A percentile compares a stretch with the other conserved stretches of the same genome.
Conservation (phyloP, 441 rosid species). For the Arabidopsis hybrid region DNA sequence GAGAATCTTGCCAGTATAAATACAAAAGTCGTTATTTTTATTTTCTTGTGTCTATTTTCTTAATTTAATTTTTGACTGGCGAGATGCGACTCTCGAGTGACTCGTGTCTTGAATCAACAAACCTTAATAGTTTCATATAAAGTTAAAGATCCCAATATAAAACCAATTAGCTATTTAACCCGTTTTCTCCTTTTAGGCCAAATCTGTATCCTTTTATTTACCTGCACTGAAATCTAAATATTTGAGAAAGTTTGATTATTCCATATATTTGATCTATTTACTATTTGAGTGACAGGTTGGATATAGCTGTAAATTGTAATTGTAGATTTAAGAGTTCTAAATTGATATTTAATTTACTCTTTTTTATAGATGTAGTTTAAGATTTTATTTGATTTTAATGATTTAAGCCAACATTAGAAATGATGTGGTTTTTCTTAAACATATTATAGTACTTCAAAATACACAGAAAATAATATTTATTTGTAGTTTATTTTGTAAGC, state of each 20-base stretch:
- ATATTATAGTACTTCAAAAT: background rate
- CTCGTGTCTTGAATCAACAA: conserved; percentile 5
- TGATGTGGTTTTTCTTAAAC: background rate
- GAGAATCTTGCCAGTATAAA: conserved; percentile 4
- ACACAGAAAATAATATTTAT: background rate
- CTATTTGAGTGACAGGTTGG: background rate
- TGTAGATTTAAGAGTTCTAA: background rate
- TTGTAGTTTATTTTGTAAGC: background rate
- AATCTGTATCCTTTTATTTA: conserved; percentile 9
- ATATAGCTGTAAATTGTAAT: background rate
- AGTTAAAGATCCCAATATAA: background rate
- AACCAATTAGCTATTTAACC: conserved; percentile 1
- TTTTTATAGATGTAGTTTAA: background rate
- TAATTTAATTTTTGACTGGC: conserved; percentile 19
- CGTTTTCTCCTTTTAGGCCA: conserved; percentile 23
- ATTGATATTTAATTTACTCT: background rate
- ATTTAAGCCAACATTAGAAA: background rate
- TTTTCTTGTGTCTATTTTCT: background rate
- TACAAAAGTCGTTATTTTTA: conserved; percentile 35
- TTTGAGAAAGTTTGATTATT: background rate
- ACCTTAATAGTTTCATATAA: background rate
- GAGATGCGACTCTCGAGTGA: background rate
- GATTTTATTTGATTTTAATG: background rate
- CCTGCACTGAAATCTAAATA: background rate
- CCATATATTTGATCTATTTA: background rate